Evolutionary conservation across 768 basidiomycete species (phyloP).

Genomic region (Albatrellus ellisii): DNA sequence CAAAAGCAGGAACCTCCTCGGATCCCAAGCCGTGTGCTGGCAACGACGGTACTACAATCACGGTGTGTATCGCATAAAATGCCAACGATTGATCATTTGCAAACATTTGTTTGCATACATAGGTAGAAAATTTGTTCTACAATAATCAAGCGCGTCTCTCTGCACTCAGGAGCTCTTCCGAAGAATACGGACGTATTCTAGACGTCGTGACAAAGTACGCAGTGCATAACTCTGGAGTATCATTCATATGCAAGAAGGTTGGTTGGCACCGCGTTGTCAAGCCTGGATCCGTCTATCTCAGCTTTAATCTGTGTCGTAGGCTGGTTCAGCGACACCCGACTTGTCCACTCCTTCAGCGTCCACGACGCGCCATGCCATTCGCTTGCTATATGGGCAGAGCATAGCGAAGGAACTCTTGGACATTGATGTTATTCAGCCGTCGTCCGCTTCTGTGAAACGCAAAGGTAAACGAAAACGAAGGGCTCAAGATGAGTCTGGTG

Average conservation of each 20-base stretch:
- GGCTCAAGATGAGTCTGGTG: constrained; percentile 11
- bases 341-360: constrained; percentile 67
- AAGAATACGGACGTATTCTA: constrained; percentile 85
- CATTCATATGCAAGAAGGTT: constrained; percentile 91
- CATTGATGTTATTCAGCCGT: constrained; percentile 16
- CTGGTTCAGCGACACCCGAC: constrained; percentile 55
- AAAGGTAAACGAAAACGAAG: constrained; percentile 13
- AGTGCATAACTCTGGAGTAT: constrained; percentile 78
- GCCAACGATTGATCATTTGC: not conserved
- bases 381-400: constrained; percentile 66
- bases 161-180: constrained; percentile 71
- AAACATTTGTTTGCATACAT: not conserved
- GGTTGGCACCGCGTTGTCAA: not conserved
- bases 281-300: not conserved
- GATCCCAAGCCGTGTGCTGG: constrained; percentile 89
- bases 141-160: constrained; percentile 83
- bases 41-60: constrained; percentile 87
- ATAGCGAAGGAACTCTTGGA: constrained; percentile 67
- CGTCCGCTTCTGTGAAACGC: constrained; percentile 24
- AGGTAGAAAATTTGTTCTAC: constrained; percentile 96
- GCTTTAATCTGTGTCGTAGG: constrained; percentile 24
- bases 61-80: constrained; percentile 26
- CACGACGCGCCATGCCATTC: constrained; percentile 54
- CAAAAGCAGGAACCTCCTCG: constrained; percentile 54
- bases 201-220: constrained; percentile 92